Evolutionary conservation across 495 filamentous ascomycete species (phyloP), one percentile per base, ranked within the genome.

Genomic region (Penicillium angulare): DNA sequence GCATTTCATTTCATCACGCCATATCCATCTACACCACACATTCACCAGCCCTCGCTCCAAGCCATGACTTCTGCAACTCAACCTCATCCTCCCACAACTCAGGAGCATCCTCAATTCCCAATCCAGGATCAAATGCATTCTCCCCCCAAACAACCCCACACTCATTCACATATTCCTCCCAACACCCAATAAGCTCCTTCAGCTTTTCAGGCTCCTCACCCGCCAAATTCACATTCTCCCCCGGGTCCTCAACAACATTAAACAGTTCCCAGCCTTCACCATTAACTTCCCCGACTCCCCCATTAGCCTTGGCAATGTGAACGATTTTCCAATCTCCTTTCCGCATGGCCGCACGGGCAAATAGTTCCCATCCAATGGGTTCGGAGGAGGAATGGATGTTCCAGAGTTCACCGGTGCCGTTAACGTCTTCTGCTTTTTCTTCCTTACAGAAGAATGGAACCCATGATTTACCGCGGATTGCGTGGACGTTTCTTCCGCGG

Each of bases 281-380:
- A 20, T 31, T 46, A 13, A 18, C 32, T 8, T 41, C 10, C 2
- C 49, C 49, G 17, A 26, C 43, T 9, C 49, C 49, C n/a, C 54
- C 54, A 15, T 52, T 17, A 0, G 31, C 21, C 24, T 47, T 58
- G 0, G 23, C 16, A 29, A 55, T 46, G 27, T 54, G 44, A 22
- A 54, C 64, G 43, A 68, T 67, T 49, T 76, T 74, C 62, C 66
- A 76, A 43, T 72, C 61, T 5, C 71, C 71, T 20, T 60, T 67
- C 4, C 69, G 58, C 23, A 76, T 64, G 9, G 64, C 69, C 6
- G 54, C 71, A 6, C 65, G 61, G 5, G 67, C 71, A 55, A 59
- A 69, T 3, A 64, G 60, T 49, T 75, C 71, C 69, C 66, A 75
- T 4, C 67, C 71, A 18, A 52, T 52, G 7, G 47, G 47, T 10